These are phyloP conservation scores for Babesia ovis DNA, from an alignment of 169 alveolate species.

Conservation along the genomic window DNA sequence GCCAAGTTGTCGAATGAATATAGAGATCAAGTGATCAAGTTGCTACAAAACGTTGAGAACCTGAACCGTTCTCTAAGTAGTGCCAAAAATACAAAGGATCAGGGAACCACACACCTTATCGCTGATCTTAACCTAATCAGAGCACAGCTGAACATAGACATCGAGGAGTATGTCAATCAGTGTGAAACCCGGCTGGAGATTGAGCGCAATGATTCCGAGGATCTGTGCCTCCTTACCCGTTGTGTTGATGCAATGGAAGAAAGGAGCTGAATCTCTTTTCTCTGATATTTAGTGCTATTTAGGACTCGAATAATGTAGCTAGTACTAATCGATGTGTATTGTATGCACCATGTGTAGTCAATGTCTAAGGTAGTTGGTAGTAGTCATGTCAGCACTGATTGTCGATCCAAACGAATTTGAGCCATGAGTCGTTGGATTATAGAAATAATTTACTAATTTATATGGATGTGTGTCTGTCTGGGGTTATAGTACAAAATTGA, in stretches of 20 bases:
- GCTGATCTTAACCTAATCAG: conserved; percentile 42
- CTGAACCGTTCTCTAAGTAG: conserved; percentile 53
- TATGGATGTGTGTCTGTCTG: too few relatives aligned
- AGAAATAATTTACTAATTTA: too few relatives aligned
- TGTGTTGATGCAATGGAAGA: neutral
- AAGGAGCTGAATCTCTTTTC: too few relatives aligned
- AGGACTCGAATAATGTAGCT: too few relatives aligned
- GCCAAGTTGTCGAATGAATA: conserved; percentile 40
- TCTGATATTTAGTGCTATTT: too few relatives aligned
- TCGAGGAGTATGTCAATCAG: conserved; percentile 34
- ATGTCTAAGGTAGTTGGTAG: too few relatives aligned
- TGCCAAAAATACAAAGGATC: conserved; percentile 18
- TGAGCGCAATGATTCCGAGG: conserved; percentile 14
- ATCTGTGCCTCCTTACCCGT: neutral
- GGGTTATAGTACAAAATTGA: too few relatives aligned
- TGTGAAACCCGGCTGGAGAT: conserved; percentile 34
- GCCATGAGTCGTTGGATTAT: too few relatives aligned
- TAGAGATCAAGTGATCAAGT: conserved; percentile 26
- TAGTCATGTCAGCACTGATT: too few relatives aligned
- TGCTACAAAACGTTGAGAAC: conserved; percentile 46
- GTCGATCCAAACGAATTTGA: too few relatives aligned
- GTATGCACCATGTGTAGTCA: too few relatives aligned
- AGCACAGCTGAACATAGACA: conserved; percentile 39
- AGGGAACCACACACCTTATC: conserved; percentile 47
- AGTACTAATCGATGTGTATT: too few relatives aligned